A percentile compares a stretch with the other conserved stretches of the same genome.
Conservation (phyloP, 78 protist genomes). For the Dictyostelium brefeldianum region DNA sequence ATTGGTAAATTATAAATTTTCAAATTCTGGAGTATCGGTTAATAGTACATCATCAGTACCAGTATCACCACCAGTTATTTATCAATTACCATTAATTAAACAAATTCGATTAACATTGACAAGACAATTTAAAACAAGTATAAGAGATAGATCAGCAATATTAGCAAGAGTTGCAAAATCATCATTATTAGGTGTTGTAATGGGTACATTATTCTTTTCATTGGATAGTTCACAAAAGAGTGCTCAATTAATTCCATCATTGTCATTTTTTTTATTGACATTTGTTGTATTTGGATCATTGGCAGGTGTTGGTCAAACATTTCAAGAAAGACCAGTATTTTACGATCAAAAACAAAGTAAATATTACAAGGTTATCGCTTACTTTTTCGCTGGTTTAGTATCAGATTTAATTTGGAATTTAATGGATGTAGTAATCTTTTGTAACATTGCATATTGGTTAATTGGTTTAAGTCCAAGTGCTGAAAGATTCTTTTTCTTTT, state of each 20-base stretch:
- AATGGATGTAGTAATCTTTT: constrained; percentile 38
- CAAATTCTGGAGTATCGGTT: background rate
- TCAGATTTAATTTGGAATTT: constrained; percentile 57
- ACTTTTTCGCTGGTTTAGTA: constrained; percentile 45
- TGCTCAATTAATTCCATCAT: constrained; percentile 50
- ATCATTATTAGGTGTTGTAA: constrained; percentile 38
- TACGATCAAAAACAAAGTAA: constrained; percentile 59
- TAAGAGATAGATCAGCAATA: constrained; percentile 62
- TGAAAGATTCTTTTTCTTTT: constrained; percentile 43
- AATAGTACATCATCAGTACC: no score
- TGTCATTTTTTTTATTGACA: constrained; percentile 58
- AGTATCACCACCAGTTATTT: background rate
- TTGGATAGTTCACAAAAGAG: constrained; percentile 33
- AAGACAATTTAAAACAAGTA: constrained; percentile 50
- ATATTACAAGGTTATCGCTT: constrained; percentile 50
- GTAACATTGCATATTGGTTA: constrained; percentile 60
- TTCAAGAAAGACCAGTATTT: constrained; percentile 68
- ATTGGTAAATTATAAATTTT: background rate
- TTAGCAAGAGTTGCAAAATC: constrained; percentile 35
- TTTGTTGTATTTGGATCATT: constrained; percentile 74
- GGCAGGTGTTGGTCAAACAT: constrained; percentile 72
- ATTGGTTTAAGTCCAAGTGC: constrained; percentile 18
- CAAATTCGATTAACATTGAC: constrained; percentile 31
- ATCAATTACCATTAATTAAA: constrained; percentile 5
- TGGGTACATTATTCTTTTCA: constrained; percentile 49